Evolutionary conservation across 129 eudicot species (phyloP), one percentile per base, ranked within the genome.

Genomic region (Lactuca sativa): DNA sequence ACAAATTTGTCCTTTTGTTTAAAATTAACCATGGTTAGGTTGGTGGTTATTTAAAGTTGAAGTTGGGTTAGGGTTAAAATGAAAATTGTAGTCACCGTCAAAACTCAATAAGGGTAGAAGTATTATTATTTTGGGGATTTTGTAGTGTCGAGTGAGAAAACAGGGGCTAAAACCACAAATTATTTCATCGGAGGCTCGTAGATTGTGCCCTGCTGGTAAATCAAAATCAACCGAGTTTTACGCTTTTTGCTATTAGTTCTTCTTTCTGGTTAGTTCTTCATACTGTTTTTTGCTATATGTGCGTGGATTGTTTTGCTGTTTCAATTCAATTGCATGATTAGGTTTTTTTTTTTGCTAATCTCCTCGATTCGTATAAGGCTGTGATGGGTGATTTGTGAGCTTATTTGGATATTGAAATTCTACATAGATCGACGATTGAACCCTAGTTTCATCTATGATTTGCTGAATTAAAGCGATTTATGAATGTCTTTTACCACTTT

Each of bases 11-110:
- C 1, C 3, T 10, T 12, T 3, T 4, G 12, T n/a, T 77, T 11
- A 77, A 61, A 31, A 4, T 30, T 63, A 77, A 70, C 77, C 72
- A 70, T 77, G 61, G 73, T 64, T 70, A 37, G 12, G 54, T 12
- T 11, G 12, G 52, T 12, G n/a, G 52, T 47, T 3, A 66, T 66
- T 4, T 34, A 57, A 48, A 14, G 18, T 14, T 66, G 11, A 15
- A 17, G 69, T 59, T 51, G 61, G 41, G 56, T 56, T 51, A 43
- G 79, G 73, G 61, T 60, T 49, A 74, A 38, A 41, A 55, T 51
- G 55, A 34, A 62, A 77, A 56, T 4, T 9, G 40, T 14, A 69
- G 52, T 47, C n/a, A 47, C 52, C 52, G n/a, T 47, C 52, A 47
- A 47, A 47, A 47, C 52, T 47, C 12, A 10, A 47, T 3, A 33